A percentile compares a stretch with the other conserved stretches of the same genome.
These are phyloP conservation scores for Aristolochia contorta DNA, from an alignment of 164 flowering plant genomes.

Conservation along the genomic window DNA sequence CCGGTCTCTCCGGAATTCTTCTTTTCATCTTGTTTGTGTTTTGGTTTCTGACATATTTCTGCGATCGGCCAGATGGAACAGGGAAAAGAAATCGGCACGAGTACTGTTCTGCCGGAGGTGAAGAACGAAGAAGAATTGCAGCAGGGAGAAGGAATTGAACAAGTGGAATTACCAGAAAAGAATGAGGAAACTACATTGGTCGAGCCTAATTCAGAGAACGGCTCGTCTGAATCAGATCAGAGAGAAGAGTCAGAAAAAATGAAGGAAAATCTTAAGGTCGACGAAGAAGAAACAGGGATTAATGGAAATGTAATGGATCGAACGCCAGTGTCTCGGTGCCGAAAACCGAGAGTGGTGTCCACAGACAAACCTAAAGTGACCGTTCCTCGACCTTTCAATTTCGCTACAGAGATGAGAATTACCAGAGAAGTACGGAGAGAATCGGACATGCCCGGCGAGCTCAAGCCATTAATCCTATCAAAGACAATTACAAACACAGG, in stretches of 20 bases:
- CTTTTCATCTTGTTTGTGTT: no score
- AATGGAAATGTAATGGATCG: background rate
- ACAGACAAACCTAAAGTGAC: constrained; percentile 11
- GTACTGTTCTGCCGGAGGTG: no score
- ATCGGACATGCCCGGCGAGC: background rate
- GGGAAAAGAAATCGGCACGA: no score
- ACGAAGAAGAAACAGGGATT: background rate
- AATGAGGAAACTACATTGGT: no score
- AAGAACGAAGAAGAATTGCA: no score
- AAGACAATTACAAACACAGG: constrained; percentile 12
- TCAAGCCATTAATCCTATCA: constrained; percentile 2
- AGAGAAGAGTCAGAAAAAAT: background rate
- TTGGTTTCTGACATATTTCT: no score
- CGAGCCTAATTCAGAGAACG: background rate
- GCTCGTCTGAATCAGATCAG: background rate
- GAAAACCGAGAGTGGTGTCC: constrained; percentile 8
- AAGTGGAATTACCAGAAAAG: no score
- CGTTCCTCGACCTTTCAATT: constrained; percentile 17
- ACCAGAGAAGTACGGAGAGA: constrained; percentile 8
- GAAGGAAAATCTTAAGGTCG: background rate
- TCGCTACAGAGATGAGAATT: constrained; percentile 20
- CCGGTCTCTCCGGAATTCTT: no score
- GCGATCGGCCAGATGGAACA: no score
- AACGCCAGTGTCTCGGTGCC: background rate
- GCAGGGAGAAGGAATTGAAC: no score